Conservation (phyloP, 768 basidiomycete genomes). For the Termitomyces sp. region DNA sequence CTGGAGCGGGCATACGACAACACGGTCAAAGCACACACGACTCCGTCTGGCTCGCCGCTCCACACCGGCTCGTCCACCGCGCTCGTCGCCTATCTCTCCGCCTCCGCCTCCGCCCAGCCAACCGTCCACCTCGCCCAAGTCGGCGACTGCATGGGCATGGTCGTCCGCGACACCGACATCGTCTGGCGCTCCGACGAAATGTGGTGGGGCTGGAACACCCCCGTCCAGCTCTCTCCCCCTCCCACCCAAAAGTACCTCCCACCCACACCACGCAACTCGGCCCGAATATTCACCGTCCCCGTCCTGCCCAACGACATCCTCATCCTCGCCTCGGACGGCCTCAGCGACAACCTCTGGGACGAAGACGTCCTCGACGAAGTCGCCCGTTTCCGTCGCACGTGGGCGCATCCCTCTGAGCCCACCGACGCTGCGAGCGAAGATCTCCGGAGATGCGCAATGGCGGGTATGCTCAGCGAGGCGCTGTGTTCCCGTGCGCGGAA, state of each 20-base stretch:
- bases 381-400: slow-evolving; percentile 40
- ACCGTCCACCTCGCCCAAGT: slow-evolving; percentile 75
- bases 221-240: slow-evolving; percentile 38
- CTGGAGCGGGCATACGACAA: slow-evolving; percentile 70
- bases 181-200: slow-evolving; percentile 90
- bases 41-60: slow-evolving; percentile 36
- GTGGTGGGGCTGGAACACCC: slow-evolving; percentile 74
- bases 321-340: slow-evolving; percentile 78
- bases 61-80: slow-evolving; percentile 67
- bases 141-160: slow-evolving; percentile 86
- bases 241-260: too few species aligned
- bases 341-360: slow-evolving; percentile 88
- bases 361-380: slow-evolving; percentile 86
- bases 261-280: slow-evolving; percentile 43
- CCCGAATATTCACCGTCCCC: slow-evolving; percentile 67
- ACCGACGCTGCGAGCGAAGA: too few species aligned
- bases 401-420: slow-evolving; percentile 8
- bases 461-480: slow-evolving; percentile 75
- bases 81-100: slow-evolving; percentile 62
- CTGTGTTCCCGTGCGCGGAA: slow-evolving; percentile 74
- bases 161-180: slow-evolving; percentile 76
- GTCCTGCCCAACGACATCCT: slow-evolving; percentile 73
- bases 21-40: slow-evolving; percentile 61
- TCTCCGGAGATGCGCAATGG: slow-evolving; percentile 40
- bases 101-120: slow-evolving; percentile 42